Base-by-base conservation (phyloP, 345 rosid genomes). In the Brassica carinata region DNA sequence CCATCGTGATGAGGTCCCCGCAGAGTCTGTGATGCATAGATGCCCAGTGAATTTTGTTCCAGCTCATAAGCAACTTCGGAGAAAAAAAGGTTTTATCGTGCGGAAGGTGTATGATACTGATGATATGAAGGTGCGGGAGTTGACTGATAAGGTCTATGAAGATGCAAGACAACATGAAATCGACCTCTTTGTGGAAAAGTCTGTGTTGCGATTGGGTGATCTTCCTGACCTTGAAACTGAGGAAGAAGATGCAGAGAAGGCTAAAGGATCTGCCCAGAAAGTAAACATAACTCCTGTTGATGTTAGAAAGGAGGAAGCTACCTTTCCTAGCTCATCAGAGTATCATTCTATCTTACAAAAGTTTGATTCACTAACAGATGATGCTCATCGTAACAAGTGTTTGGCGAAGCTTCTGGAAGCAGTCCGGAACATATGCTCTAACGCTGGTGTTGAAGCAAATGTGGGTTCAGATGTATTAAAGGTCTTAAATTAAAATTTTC, bases 21-120 rank as follows among this genome's bases (percentile, higher is more conserved):
- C 98, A 3, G 99, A 92, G 74, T 90, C 99, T 71, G 98, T 93
- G 83, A 93, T 96, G 99, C 98, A 92, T 80, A 92, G 89, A 81
- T 96, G 99, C 59, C 89, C 93, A 71, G 99, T 93, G 81, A 3
- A 96, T 79, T 96, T 96, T 73, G 91, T 96, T 71, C 99, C 98
- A 2, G 81, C 83, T 57, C 86, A 92, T 86, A 96, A 96, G 83
- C 3, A 38, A 38, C 45, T 38, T 38, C 45, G 11, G 3, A 38
- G 8, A 38, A 9, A 9, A 9, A 38, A 38, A 8, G 10, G 45
- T 38, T 38, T 38, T 38, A 38, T 8, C 45, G 45, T 38, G 45
- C 45, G 45, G 8, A 38, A 38, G 45, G 45, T 38, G 45, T 38
- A 38, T 38, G 45, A 38, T 38, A 38, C 45, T 38, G 10, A 8